Evolutionary conservation across 2,329 filamentous ascomycete species (phyloP).

Genomic region (Penicillium freii): DNA sequence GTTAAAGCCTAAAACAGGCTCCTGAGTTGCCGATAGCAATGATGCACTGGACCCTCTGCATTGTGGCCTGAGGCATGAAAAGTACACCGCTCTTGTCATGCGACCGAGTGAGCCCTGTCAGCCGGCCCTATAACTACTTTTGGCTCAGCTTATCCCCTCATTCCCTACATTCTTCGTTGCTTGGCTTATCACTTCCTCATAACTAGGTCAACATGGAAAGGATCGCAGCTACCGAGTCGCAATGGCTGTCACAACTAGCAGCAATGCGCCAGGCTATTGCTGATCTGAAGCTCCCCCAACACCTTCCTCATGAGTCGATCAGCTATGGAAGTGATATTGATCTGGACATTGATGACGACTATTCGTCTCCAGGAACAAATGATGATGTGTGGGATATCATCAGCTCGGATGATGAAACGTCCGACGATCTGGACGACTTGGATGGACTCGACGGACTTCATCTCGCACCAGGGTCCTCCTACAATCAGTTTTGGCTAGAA

Average conservation of each 20-base stretch:
- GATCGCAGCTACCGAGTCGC: conserved; percentile 48
- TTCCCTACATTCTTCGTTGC: neutral
- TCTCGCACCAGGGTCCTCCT: conserved; percentile 37
- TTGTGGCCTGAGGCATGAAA: conserved; percentile 8
- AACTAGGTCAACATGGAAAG: conserved; percentile 18
- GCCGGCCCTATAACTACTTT: conserved; percentile 13
- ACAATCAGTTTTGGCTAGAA: conserved; percentile 68
- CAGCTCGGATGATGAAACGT: conserved; percentile 67
- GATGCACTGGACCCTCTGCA: conserved; percentile 16
- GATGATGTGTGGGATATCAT: conserved; percentile 95
- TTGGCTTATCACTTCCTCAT: neutral
- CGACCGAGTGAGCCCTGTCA: conserved; percentile 13
- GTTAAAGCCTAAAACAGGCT: conserved; percentile 12
- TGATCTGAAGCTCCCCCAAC: conserved; percentile 60
- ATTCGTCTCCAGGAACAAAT: conserved; percentile 58
- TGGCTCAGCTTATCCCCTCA: conserved; percentile 6
- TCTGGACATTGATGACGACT: conserved; percentile 62
- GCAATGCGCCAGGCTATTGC: conserved; percentile 85
- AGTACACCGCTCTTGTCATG: conserved; percentile 17
- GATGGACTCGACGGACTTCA: conserved; percentile 46
- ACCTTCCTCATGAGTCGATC: conserved; percentile 41
- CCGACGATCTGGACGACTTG: conserved; percentile 61
- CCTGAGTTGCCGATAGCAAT: conserved; percentile 12
- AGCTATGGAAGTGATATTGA: conserved; percentile 54
- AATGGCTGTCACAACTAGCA: conserved; percentile 83